Base-by-base conservation (phyloP, 768 basidiomycete genomes). In the Asterophora lycoperdoides region DNA sequence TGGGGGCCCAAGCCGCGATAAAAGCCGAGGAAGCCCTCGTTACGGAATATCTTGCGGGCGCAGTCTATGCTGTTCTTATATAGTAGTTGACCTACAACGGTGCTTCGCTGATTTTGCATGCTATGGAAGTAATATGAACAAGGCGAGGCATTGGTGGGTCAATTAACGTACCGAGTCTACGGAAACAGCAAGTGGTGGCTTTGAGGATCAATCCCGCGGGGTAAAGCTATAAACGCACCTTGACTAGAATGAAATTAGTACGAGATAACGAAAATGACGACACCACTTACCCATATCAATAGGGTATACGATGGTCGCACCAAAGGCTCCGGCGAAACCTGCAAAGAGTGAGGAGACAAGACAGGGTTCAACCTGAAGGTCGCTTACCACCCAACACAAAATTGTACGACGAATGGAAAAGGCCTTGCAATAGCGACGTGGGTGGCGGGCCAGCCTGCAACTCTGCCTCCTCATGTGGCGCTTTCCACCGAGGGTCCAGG, bases 1-100 rank as follows among this genome's bases (percentile, higher is more conserved):
- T 99, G 96, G 33, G 96, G 94, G 8, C 92, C 88, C 39, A 98
- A 79, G 26, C 96, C 96, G 26, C 94, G 85, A 69, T 99, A 99
- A 69, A 98, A 98, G n/a, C 96, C 96, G 0, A 80, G 29, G 60
- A 92, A 78, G 14, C 96, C 96, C 70, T 99, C 96, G 61, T 96
- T 96, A 46, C 83, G 80, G 66, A 97, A 84, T 19, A 99, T 94
- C 64, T 95, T 98, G 60, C 76, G 76, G 26, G 93, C 87, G 64
- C 96, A 99, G 62, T 99, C 96, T 32, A 89, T 61, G 58, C 92
- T 94, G 73, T 96, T 98, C 74, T 93, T 89, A 75, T 99, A 99
- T 38, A 98, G 68, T 60, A 98, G 72, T 69, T 99, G 95, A 32
- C 96, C 96, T 26, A 99, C 96, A 17, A 99, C 90, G 5, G 89